Conservation (phyloP, 805 yeast species). For the Wickerhamiella kazuoi region DNA sequence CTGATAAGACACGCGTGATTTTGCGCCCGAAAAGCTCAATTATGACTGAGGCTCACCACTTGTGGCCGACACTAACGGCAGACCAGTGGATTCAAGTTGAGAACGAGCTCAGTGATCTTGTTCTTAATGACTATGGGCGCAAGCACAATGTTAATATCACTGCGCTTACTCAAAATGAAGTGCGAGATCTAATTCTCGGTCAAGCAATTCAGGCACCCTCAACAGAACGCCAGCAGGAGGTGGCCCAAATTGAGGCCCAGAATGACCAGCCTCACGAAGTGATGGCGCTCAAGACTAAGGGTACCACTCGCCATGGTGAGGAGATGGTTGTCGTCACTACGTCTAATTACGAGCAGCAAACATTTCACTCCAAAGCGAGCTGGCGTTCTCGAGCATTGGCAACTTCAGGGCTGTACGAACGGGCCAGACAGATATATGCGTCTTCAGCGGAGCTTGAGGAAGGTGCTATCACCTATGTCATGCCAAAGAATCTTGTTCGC, state of each 20-base stretch:
- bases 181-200: slow-evolving; percentile 83
- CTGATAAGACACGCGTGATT: slow-evolving; percentile 57
- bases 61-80: slow-evolving; percentile 82
- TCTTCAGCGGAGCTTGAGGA: slow-evolving; percentile 32
- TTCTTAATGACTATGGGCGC: slow-evolving; percentile 67
- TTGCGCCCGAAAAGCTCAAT: slow-evolving; percentile 59
- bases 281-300: slow-evolving; percentile 64
- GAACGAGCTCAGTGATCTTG: slow-evolving; percentile 70
- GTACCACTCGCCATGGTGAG: slow-evolving; percentile 88
- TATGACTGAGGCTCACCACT: slow-evolving; percentile 54
- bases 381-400: slow-evolving; percentile 85
- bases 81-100: slow-evolving; percentile 91
- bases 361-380: slow-evolving; percentile 68
- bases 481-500: slow-evolving; percentile 67
- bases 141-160: slow-evolving; percentile 73
- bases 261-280: slow-evolving; percentile 36
- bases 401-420: slow-evolving; percentile 49
- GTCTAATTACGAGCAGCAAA: slow-evolving; percentile 66
- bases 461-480: slow-evolving; percentile 46
- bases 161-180: slow-evolving; percentile 80
- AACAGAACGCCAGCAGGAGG: slow-evolving; percentile 60
- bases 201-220: slow-evolving; percentile 89
- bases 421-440: slow-evolving; percentile 59
- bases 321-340: slow-evolving; percentile 90
- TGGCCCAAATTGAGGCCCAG: slow-evolving; percentile 28